Evolutionary conservation across 2,329 filamentous ascomycete species (phyloP), one percentile per base, ranked within the genome.

Genomic region (Verticillium nubilum): DNA sequence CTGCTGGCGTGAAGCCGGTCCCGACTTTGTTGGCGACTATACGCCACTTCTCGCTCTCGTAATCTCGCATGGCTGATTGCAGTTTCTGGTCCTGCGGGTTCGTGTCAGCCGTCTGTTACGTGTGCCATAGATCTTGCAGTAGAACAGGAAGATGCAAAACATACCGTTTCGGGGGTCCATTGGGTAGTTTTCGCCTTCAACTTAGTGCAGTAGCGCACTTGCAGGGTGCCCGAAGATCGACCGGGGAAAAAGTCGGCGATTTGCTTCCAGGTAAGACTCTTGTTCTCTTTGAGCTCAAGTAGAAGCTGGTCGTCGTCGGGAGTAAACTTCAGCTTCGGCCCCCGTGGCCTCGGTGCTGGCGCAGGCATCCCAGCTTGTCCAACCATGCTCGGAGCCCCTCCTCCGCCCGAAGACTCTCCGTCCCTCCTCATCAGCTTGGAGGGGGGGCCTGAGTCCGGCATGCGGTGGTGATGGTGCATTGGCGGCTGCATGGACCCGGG

Each of bases 201-300:
- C 76, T 96, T 97, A 52, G 92, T 97, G 72, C 93, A 97, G 73
- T 97, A 97, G 35, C 93, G 88, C 58, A 97, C 93, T 74, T 97
- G 93, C 62, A 97, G 77, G 29, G 93, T 97, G 19, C 93, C 93
- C 53, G 91, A 96, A 60, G 91, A 95, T 60, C 93, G 83, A 1
- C 92, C 93, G 0, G 93, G 93, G 67, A 97, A 97, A 76, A 97
- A 97, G 70, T 97, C 93, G 59, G 92, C 91, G 69, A 97, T 97
- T 79, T 97, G 93, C 76, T 96, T 97, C 93, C 93, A 97, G 4
- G 93, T 96, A 70, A 97, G 80, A 70, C 91, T 93, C 74, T 95
- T 96, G 69, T 95, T 93, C 75, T 97, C 93, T 74, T 97, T 97
- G 63, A 97, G 79, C 70, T 96, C 91, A 59, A 97, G 88, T 58